Evolutionary conservation across 768 basidiomycete genomes (phyloP), one percentile per base, ranked within the genome.

Genomic region (Cytidiella melzeri): DNA sequence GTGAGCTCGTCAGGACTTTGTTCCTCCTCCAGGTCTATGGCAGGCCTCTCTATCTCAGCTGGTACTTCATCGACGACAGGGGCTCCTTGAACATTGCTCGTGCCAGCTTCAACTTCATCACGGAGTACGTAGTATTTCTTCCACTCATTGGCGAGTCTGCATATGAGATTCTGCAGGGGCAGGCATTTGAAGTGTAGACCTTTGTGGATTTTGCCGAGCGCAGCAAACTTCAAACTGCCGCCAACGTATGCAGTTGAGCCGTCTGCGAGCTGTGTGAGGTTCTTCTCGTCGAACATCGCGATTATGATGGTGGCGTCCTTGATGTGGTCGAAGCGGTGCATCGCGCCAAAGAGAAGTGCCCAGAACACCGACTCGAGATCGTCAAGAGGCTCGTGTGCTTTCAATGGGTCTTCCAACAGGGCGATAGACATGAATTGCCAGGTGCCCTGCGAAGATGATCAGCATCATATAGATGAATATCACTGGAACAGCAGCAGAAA

Each of bases 341-440:
- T 5, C 5, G n/a, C 39, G 5, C 39, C 39, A 25, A 6, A 43
- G n/a, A 43, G 20, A 5, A 43, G 5, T 15, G n/a, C 23, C 42
- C 42, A 43, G 5, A 43, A 25, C 4, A 43, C 42, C 10, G 42
- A 43, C 42, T 43, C 15, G 20, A 43, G 15, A 23, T 43, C 42
- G 25, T 43, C 42, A 4, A 43, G 42, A 5, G 25, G 25, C 25
- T n/a, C 42, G 25, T 43, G 42, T 3, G 15, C 5, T n/a, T 36
- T 34, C 20, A 13, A 15, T 5, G 7, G 34, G 12, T 36, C 45
- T 19, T 47, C 7, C 15, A 47, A 37, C 10, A 47, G 34, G 3
- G 23, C 11, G 30, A 47, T 47, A 5, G 45, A 47, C 45, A 47
- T 47, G 23, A 5, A n/a, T n/a, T n/a, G n/a, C n/a, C n/a, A n/a